phyloP scores from a whole-genome alignment of 495 filamentous ascomycete genomes.

The Clavariopsis aquatica region DNA sequence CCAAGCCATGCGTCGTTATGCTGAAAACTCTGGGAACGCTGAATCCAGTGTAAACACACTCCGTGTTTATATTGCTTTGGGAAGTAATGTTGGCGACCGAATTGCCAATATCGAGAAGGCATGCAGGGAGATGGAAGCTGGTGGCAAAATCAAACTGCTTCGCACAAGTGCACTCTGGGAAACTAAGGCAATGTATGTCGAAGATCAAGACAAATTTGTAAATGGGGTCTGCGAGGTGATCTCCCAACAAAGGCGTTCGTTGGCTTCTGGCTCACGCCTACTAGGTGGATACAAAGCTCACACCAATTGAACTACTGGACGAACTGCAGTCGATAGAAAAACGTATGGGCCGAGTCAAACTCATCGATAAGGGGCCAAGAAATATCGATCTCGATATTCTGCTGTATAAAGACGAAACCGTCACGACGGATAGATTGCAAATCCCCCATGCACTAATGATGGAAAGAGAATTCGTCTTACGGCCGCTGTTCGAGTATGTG shows the following conservation, averaged over 20 bases:
- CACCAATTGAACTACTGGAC: constrained; percentile 74
- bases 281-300: constrained; percentile 78
- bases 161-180: constrained; percentile 89
- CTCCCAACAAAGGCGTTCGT: neutral
- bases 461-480: constrained; percentile 91
- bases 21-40: too few relatives aligned
- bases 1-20: neutral
- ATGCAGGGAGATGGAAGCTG: constrained; percentile 69
- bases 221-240: constrained; percentile 93
- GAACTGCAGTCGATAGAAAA: constrained; percentile 81
- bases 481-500: constrained; percentile 80
- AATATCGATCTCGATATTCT: constrained; percentile 95
- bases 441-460: constrained; percentile 85
- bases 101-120: constrained; percentile 79
- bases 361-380: constrained; percentile 89
- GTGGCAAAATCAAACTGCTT: constrained; percentile 66
- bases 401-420: constrained; percentile 70
- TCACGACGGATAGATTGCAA: constrained; percentile 69
- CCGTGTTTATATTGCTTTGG: constrained; percentile 79
- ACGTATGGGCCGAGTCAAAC: constrained; percentile 72
- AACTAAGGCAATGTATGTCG: constrained; percentile 93
- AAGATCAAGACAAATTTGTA: constrained; percentile 82
- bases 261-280: neutral
- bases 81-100: constrained; percentile 91
- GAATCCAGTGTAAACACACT: neutral